phyloP scores from a whole-genome alignment of 2,329 filamentous ascomycete genomes.

The Aspergillus texensis region DNA sequence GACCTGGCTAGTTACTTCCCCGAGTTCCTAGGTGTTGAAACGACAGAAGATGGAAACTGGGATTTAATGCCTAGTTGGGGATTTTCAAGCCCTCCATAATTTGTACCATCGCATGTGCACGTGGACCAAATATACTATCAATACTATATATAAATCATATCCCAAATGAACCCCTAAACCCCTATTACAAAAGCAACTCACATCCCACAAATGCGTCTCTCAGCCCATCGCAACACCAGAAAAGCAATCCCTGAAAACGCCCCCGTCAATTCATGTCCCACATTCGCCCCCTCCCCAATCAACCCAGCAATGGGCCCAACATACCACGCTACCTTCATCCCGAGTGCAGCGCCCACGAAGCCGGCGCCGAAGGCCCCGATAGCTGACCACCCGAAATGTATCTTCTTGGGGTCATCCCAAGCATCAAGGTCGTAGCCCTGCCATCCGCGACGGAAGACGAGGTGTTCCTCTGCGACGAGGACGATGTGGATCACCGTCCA shows the following conservation, averaged over 20 bases:
- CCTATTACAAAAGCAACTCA: constrained; percentile 3
- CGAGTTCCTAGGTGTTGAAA: constrained; percentile 35
- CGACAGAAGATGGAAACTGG: constrained; percentile 30
- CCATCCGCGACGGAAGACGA: constrained; percentile 38
- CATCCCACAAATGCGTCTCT: constrained; percentile 30
- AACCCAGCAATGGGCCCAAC: constrained; percentile 34
- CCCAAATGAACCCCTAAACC: not conserved
- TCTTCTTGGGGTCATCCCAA: constrained; percentile 32
- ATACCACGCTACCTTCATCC: constrained; percentile 41
- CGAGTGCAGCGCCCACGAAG: constrained; percentile 36
- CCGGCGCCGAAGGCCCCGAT: constrained; percentile 36
- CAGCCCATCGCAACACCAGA: constrained; percentile 32
- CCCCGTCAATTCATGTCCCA: constrained; percentile 39
- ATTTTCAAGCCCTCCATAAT: constrained; percentile 18
- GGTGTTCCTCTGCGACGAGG: constrained; percentile 37
- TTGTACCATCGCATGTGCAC: not conserved
- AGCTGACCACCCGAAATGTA: constrained; percentile 39
- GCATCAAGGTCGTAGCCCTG: constrained; percentile 36
- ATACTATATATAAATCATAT: not conserved
- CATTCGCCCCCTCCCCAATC: constrained; percentile 38
- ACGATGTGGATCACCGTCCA: constrained; percentile 49
- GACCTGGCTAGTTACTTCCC: constrained; percentile 34
- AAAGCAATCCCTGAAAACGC: constrained; percentile 34
- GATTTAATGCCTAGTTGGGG: constrained; percentile 33
- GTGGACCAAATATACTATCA: too few species aligned